phyloP scores from a whole-genome alignment of 83 land plant species.

The Picea engelmannii region DNA sequence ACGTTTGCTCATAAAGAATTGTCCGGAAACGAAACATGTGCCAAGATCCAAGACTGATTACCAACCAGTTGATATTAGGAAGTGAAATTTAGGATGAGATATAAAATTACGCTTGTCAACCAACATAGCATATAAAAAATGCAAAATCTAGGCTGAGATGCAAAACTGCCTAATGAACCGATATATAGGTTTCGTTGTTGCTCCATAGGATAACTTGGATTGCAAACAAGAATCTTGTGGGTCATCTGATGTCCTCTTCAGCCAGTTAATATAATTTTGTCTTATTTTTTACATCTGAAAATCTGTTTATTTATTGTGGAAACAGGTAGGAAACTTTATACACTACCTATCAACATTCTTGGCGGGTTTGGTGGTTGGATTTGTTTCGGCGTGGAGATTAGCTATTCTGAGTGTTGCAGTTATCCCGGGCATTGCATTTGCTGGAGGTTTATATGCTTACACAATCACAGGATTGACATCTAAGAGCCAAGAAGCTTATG shows the following conservation, averaged over 20 bases:
- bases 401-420: slow-evolving; percentile 79
- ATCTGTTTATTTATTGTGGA: slow-evolving; percentile 1
- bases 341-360: slow-evolving; percentile 81
- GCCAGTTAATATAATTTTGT: background rate
- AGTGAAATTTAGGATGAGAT: background rate
- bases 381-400: slow-evolving; percentile 76
- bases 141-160: slow-evolving; percentile 4
- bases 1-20: background rate
- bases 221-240: background rate
- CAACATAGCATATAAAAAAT: background rate
- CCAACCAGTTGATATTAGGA: background rate
- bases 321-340: slow-evolving; percentile 82
- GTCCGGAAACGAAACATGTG: background rate
- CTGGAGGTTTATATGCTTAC: slow-evolving; percentile 79
- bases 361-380: slow-evolving; percentile 86
- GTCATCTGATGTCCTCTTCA: background rate
- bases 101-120: background rate
- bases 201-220: background rate
- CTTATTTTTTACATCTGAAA: background rate
- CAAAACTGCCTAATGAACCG: background rate
- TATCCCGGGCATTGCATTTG: slow-evolving; percentile 85
- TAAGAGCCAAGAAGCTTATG: slow-evolving; percentile 86
- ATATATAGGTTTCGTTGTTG: slow-evolving; percentile 2
- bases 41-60: background rate
- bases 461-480: slow-evolving; percentile 77